Conservation (phyloP, 495 filamentous ascomycete genomes). For the Thozetella sp. region DNA sequence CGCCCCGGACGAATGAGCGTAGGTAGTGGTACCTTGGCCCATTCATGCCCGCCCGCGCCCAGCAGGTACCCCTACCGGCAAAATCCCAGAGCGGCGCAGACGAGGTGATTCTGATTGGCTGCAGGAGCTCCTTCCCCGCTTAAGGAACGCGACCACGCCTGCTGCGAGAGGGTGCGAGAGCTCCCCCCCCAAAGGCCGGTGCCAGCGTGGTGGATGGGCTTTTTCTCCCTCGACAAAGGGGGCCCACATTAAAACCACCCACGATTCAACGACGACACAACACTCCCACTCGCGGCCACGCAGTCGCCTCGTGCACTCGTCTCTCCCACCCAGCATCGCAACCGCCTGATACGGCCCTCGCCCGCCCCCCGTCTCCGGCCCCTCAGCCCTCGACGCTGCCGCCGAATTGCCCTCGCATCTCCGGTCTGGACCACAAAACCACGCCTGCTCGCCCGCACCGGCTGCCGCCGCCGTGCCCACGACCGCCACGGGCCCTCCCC, state of each 20-base stretch:
- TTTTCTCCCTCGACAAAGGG: slow-evolving; percentile 1
- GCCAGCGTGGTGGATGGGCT: neutral
- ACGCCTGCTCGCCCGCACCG: neutral
- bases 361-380: neutral
- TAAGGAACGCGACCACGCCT: slow-evolving; percentile 1
- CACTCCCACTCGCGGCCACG: neutral
- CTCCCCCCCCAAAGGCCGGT: too few relatives aligned
- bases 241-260: slow-evolving; percentile 2
- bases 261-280: slow-evolving; percentile 2
- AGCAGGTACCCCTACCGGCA: neutral
- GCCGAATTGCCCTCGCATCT: neutral
- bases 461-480: neutral
- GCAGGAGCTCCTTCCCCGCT: slow-evolving; percentile 2
- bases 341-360: neutral
- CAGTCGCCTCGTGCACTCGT: neutral
- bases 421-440: neutral
- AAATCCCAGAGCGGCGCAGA: neutral
- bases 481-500: neutral
- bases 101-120: neutral
- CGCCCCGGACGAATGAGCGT: neutral
- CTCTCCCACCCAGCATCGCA: neutral
- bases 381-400: neutral
- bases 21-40: neutral
- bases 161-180: neutral
- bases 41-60: neutral